These are phyloP conservation scores for Solanum chmielewskii DNA, from an alignment of 257 asterid genomes.

Conservation along the genomic window DNA sequence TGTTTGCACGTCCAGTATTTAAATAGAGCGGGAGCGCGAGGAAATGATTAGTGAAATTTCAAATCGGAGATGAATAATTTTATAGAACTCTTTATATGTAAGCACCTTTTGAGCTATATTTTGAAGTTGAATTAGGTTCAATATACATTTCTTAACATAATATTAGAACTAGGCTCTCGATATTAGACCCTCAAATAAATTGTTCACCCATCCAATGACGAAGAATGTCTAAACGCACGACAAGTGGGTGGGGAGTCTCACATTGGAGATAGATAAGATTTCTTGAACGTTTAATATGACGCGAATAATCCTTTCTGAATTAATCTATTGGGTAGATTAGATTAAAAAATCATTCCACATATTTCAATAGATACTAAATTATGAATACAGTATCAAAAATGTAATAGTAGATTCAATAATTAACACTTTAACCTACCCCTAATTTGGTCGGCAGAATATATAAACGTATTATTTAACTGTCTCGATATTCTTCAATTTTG, in stretches of 20 bases:
- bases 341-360: neutral
- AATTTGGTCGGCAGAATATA: neutral
- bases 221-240: no score
- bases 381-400: neutral
- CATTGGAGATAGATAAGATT: neutral
- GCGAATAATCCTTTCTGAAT: fast-evolving
- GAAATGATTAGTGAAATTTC: no score
- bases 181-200: neutral
- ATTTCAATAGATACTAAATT: neutral
- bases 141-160: neutral
- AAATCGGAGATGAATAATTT: neutral
- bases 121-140: neutral
- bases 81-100: no score
- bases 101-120: neutral
- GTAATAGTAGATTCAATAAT: neutral
- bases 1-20: neutral
- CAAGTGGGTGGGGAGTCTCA: no score
- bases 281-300: neutral
- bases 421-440: neutral
- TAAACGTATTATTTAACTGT: neutral
- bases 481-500: fast-evolving
- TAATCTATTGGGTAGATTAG: neutral
- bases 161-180: neutral
- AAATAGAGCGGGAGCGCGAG: neutral
- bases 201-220: no score